These are phyloP conservation scores for Spizellomyces punctatus DNA, from an alignment of 192 early-diverging fungal species.

Conservation along the genomic window DNA sequence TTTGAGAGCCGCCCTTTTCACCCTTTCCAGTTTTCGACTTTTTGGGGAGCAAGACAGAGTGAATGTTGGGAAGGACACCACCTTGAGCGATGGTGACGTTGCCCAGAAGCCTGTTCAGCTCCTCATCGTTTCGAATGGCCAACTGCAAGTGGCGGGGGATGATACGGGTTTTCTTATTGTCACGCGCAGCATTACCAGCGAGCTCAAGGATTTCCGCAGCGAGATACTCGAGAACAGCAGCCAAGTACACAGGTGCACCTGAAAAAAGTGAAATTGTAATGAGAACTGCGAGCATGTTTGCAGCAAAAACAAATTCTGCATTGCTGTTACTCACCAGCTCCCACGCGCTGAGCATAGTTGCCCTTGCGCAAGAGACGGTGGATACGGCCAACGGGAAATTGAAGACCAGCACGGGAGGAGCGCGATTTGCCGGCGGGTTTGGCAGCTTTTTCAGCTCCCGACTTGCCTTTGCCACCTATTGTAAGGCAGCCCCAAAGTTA, in stretches of 20 bases:
- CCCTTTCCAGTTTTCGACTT: constrained; percentile 23
- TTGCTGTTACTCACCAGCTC: constrained; percentile 51
- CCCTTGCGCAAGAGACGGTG: constrained; percentile 69
- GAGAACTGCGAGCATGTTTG: no score
- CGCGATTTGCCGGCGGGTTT: constrained; percentile 59
- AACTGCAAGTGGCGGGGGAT: constrained; percentile 78
- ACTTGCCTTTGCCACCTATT: constrained; percentile 43
- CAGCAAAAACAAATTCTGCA: no score
- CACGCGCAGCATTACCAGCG: constrained; percentile 86
- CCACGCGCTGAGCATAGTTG: constrained; percentile 84
- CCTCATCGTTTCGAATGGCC: constrained; percentile 88
- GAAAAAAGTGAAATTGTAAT: constrained; percentile 65
- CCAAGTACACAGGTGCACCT: constrained; percentile 86
- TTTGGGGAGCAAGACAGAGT: constrained; percentile 30
- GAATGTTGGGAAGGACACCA: constrained; percentile 38
- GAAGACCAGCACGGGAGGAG: constrained; percentile 83
- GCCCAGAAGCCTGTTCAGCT: constrained; percentile 77
- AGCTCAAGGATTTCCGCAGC: constrained; percentile 90
- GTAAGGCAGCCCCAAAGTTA: no score
- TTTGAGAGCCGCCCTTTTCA: constrained; percentile 10
- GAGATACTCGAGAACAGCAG: constrained; percentile 89
- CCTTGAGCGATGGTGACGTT: constrained; percentile 76
- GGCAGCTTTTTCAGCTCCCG: constrained; percentile 30
- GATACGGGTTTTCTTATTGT: constrained; percentile 85
- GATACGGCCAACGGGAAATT: constrained; percentile 78